Conservation (phyloP, 176 grass and related monocot genomes). For the Aegilops longissima region DNA sequence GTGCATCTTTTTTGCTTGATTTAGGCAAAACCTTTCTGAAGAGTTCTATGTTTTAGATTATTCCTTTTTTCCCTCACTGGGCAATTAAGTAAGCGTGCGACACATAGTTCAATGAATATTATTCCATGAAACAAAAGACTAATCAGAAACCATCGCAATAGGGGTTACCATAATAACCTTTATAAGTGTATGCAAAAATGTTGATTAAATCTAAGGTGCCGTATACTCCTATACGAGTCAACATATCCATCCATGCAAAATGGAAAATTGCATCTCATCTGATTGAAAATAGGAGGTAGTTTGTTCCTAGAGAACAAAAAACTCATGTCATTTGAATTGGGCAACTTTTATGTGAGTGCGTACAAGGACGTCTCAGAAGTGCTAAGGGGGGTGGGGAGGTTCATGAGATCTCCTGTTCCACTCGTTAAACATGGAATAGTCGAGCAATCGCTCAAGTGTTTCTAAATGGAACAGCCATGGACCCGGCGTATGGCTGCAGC, state of each 20-base stretch:
- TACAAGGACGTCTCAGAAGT: not conserved
- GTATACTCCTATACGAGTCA: not conserved
- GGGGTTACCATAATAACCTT: not conserved
- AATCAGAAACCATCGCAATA: not conserved
- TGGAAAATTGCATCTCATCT: not conserved
- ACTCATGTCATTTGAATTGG: too few species aligned
- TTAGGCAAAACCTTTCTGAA: conserved; percentile 2
- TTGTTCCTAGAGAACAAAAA: too few species aligned
- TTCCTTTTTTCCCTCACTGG: not conserved
- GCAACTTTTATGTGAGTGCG: not conserved
- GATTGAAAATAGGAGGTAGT: not conserved
- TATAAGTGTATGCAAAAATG: not conserved
- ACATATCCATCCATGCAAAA: not conserved
- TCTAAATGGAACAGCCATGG: too few species aligned
- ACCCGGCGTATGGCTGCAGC: too few species aligned
- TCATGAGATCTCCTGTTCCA: too few species aligned
- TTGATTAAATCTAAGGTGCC: not conserved
- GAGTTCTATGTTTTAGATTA: not conserved
- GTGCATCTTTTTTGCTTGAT: conserved; percentile 24
- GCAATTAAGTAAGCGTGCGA: not conserved
- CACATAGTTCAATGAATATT: not conserved
- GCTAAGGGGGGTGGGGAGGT: too few species aligned
- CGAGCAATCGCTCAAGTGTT: too few species aligned
- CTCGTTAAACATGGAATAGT: too few species aligned
- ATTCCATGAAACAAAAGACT: not conserved